Evolutionary conservation across 139 green algal genomes (phyloP).

Genomic region (Chlorokybus atmophyticus): DNA sequence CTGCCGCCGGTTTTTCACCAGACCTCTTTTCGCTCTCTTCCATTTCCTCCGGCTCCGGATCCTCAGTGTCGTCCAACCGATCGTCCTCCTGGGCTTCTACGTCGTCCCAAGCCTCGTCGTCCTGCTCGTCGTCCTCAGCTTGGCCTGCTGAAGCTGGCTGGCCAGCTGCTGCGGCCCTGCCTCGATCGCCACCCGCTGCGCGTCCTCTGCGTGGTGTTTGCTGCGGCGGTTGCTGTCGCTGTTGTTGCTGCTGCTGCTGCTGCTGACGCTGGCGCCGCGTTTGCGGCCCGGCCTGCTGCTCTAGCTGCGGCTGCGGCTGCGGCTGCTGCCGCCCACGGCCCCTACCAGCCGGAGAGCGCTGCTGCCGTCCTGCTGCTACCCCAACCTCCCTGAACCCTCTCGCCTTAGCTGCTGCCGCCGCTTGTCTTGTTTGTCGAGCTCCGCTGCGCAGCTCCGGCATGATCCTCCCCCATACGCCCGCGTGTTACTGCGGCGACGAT

Average conservation of each 20-base stretch:
- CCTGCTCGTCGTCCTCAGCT: not conserved
- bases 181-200: not conserved
- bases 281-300: not conserved
- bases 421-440: slow-evolving; percentile 12
- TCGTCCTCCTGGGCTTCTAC: not conserved
- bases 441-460: slow-evolving; percentile 24
- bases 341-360: slow-evolving; percentile 2
- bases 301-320: not conserved
- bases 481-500: too few relatives aligned
- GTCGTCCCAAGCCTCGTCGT: slow-evolving; percentile 1
- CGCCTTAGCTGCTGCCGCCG: slow-evolving; percentile 1
- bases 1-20: slow-evolving; percentile 19
- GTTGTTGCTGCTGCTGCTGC: not conserved
- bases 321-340: not conserved
- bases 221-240: not conserved
- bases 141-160: not conserved
- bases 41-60: slow-evolving; percentile 9
- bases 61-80: not conserved
- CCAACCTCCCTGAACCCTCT: not conserved
- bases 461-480: too few relatives aligned
- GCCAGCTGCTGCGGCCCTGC: not conserved
- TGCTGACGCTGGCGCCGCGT: slow-evolving; percentile 4
- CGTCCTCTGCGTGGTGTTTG: not conserved
- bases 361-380: not conserved
- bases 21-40: slow-evolving; percentile 25